Conservation (phyloP, 257 asterid species). For the Ballota nigra region DNA sequence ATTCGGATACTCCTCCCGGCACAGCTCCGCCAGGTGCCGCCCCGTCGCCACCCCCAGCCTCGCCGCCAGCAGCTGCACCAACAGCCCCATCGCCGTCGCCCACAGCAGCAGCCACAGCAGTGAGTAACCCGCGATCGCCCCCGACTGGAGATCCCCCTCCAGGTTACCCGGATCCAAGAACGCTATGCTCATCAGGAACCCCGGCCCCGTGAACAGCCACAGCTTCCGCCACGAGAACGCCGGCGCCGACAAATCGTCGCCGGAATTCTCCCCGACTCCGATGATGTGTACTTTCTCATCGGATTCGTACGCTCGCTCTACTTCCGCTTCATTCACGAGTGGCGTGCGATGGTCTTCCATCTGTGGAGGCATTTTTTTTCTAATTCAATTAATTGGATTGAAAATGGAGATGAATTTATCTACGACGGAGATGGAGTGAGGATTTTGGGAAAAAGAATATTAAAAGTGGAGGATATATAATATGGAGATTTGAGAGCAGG, state of each 20-base stretch:
- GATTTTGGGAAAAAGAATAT: conserved; percentile 5
- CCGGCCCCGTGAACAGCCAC: conserved; percentile 85
- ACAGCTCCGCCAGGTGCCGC: conserved; percentile 69
- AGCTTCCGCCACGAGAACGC: conserved; percentile 82
- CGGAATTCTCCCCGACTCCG: conserved; percentile 45
- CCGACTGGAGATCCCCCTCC: conserved; percentile 86
- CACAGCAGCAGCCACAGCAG: conserved; percentile 74
- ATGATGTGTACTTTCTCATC: conserved; percentile 55
- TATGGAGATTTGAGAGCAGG: no score
- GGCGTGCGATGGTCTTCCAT: conserved; percentile 28
- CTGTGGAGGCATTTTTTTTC: conserved; percentile 29
- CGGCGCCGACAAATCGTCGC: conserved; percentile 48
- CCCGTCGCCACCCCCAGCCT: conserved; percentile 81
- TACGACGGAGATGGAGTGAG: background rate
- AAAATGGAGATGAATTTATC: background rate
- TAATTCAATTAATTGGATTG: background rate
- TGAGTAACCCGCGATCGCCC: conserved; percentile 81
- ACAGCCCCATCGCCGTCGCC: conserved; percentile 78
- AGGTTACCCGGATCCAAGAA: conserved; percentile 84
- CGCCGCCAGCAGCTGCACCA: conserved; percentile 72
- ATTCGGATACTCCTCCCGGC: conserved; percentile 75
- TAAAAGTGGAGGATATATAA: background rate
- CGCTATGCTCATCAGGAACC: conserved; percentile 78
- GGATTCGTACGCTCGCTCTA: conserved; percentile 54
- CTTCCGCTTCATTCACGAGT: conserved; percentile 20